A percentile compares a stretch with the other conserved stretches of the same genome.
phyloP scores from a whole-genome alignment of 2,329 filamentous ascomycete species.

The Pseudocercospora cruenta region DNA sequence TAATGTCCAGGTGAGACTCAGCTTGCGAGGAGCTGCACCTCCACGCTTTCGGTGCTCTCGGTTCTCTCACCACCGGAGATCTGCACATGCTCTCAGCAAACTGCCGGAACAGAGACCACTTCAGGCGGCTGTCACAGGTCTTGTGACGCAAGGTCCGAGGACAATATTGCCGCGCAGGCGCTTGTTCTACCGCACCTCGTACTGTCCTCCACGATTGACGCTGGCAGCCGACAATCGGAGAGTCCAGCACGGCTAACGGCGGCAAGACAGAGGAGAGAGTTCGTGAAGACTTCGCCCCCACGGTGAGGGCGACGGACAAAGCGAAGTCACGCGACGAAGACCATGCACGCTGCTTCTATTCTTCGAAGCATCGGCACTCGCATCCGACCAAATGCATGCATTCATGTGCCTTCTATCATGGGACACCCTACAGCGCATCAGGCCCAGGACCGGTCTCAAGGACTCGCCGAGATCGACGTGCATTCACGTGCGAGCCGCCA shows the following conservation, averaged over 20 bases:
- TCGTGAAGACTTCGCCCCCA: neutral
- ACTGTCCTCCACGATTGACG: neutral
- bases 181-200: conserved; percentile 5
- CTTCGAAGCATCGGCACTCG: neutral
- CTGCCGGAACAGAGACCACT: neutral
- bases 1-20: neutral
- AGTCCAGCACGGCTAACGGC: neutral
- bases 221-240: neutral
- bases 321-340: conserved; percentile 4
- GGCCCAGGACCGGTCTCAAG: neutral
- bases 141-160: conserved; percentile 1
- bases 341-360: neutral
- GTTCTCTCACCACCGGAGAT: neutral
- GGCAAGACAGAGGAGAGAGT: neutral
- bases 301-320: neutral
- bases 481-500: conserved; percentile 11
- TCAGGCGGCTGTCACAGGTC: conserved; percentile 1
- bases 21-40: neutral
- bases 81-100: neutral
- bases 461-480: conserved; percentile 10
- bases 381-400: neutral
- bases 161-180: neutral
- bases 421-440: neutral
- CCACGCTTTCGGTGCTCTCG: neutral
- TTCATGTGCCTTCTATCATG: neutral